A percentile compares a stretch with the other conserved stretches of the same genome.
Conservation (phyloP, 1,139 yeast genomes). For the Diutina sp. region DNA sequence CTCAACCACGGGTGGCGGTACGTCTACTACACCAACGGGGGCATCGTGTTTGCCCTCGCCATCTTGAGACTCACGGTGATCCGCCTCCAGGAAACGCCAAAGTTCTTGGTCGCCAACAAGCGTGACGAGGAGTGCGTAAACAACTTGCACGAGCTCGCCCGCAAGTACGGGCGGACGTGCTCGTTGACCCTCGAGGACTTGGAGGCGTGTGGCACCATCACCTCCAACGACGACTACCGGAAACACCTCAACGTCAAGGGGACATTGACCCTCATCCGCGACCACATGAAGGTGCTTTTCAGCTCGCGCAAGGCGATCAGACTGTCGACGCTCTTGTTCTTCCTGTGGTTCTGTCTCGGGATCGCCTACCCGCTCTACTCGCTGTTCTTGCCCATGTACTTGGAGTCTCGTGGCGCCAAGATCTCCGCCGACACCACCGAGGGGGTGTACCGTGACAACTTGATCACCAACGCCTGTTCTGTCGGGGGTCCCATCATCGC, state of each 20-base stretch:
- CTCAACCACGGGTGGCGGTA: conserved; percentile 52
- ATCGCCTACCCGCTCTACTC: conserved; percentile 39
- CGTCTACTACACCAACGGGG: conserved; percentile 40
- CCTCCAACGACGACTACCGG: conserved; percentile 9
- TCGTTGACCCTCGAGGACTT: conserved; percentile 34
- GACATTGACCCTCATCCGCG: conserved; percentile 8
- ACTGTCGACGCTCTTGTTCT: conserved; percentile 26
- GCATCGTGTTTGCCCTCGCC: conserved; percentile 37
- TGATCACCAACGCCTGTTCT: conserved; percentile 35
- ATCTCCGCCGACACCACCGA: conserved; percentile 11
- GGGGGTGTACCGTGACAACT: conserved; percentile 38
- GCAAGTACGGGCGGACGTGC: conserved; percentile 26
- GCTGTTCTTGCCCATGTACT: conserved; percentile 35
- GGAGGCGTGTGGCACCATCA: conserved; percentile 26
- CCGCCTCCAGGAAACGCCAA: conserved; percentile 43
- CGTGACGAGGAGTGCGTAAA: conserved; percentile 38
- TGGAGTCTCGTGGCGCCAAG: conserved; percentile 21
- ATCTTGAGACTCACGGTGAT: conserved; percentile 32
- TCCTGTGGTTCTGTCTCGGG: conserved; percentile 29
- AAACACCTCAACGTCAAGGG: background rate
- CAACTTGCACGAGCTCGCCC: conserved; percentile 23
- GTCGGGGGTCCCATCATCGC: conserved; percentile 49
- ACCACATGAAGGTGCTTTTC: conserved; percentile 24
- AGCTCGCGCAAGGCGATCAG: conserved; percentile 21
- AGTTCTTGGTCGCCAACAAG: conserved; percentile 37